Conservation (phyloP, 805 yeast species). For the Myxozyma neotropica region DNA sequence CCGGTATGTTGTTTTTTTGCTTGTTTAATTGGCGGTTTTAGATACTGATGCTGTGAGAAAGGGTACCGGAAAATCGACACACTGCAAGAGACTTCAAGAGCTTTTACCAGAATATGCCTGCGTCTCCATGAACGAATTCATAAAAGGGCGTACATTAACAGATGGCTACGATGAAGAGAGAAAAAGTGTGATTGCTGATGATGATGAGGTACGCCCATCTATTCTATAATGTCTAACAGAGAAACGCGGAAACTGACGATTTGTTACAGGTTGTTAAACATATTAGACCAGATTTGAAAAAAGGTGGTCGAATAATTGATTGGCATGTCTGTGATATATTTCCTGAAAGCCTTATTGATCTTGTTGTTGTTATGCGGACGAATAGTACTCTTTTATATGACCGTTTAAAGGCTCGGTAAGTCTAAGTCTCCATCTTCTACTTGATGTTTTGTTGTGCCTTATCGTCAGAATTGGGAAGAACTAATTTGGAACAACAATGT, state of each 20-base stretch:
- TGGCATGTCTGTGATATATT: constrained; percentile 98
- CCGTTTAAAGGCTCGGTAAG: constrained; percentile 63
- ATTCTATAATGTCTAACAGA: neutral
- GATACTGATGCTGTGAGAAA: no score
- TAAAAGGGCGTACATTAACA: constrained; percentile 72
- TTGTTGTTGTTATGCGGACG: constrained; percentile 85
- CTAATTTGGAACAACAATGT: neutral
- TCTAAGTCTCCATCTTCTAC: no score
- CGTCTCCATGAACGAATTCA: constrained; percentile 76
- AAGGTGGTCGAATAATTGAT: constrained; percentile 89
- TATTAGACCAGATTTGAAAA: constrained; percentile 71
- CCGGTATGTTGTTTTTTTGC: constrained; percentile 64
- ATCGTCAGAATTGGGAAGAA: neutral
- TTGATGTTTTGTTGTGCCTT: neutral
- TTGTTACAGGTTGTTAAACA: constrained; percentile 76
- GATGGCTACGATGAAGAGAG: constrained; percentile 85
- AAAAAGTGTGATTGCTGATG: constrained; percentile 88
- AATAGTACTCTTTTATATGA: constrained; percentile 73
- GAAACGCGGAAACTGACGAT: no score
- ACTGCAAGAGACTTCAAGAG: constrained; percentile 59
- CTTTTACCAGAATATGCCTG: constrained; percentile 55
- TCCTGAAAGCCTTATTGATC: constrained; percentile 88
- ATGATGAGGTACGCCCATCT: constrained; percentile 57
- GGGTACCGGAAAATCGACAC: constrained; percentile 83
- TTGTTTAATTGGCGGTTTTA: no score